Evolutionary conservation across 2,329 filamentous ascomycete genomes (phyloP).

Genomic region (Aspergillus udagawae): DNA sequence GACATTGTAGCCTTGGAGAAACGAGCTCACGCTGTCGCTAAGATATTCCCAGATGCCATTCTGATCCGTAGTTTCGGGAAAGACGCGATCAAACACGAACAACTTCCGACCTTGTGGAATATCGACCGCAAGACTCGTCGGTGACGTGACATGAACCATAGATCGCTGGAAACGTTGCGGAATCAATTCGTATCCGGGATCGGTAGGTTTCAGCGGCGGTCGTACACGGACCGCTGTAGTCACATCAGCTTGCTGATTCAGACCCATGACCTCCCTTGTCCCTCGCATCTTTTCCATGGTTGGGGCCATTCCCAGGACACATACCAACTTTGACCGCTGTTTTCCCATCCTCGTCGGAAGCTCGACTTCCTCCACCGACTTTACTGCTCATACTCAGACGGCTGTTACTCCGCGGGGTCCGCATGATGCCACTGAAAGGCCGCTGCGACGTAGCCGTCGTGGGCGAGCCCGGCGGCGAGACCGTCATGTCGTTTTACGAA

Average conservation of each 20-base stretch:
- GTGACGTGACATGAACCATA: slow-evolving; percentile 83
- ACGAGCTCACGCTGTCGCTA: slow-evolving; percentile 81
- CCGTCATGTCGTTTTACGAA: slow-evolving; percentile 51
- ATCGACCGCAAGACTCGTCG: slow-evolving; percentile 83
- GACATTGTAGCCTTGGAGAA: slow-evolving; percentile 96
- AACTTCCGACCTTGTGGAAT: slow-evolving; percentile 88
- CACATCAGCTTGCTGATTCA: slow-evolving; percentile 8
- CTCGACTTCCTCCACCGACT: slow-evolving; percentile 69
- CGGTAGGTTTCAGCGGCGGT: slow-evolving; percentile 73
- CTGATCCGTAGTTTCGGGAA: slow-evolving; percentile 76
- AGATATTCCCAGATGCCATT: slow-evolving; percentile 94
- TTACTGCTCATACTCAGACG: slow-evolving; percentile 78
- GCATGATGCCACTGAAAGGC: slow-evolving; percentile 77
- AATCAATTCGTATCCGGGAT: slow-evolving; percentile 92
- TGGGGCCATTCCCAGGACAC: slow-evolving; percentile 40
- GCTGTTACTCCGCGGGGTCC: slow-evolving; percentile 73
- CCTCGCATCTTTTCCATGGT: neutral
- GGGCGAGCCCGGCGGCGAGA: slow-evolving; percentile 67
- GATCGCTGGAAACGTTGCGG: slow-evolving; percentile 91
- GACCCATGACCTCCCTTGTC: neutral
- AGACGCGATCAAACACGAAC: slow-evolving; percentile 95
- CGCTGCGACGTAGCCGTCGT: slow-evolving; percentile 55
- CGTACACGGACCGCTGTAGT: slow-evolving; percentile 80
- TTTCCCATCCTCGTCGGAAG: slow-evolving; percentile 83
- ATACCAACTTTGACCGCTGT: slow-evolving; percentile 95